Conservation (phyloP, 345 rosid genomes). For the Moricandia arvensis region DNA sequence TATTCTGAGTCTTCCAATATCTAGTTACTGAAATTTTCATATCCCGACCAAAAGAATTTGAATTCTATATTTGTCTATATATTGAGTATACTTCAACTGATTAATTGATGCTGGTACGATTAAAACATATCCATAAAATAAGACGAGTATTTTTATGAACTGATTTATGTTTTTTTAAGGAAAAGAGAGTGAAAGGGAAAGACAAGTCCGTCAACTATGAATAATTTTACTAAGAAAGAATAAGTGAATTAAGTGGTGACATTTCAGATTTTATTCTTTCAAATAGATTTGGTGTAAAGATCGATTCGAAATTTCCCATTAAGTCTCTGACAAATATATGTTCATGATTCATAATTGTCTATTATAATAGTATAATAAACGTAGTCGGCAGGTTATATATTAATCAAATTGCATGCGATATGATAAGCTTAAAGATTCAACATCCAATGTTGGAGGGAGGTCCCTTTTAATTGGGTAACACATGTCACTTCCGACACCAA, state of each 20-base stretch:
- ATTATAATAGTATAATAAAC: not conserved
- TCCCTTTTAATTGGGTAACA: conserved; percentile 19
- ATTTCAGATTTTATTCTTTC: conserved; percentile 29
- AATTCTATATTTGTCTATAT: no score
- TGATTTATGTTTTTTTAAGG: not conserved
- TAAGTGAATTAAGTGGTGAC: conserved; percentile 19
- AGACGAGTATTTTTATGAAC: not conserved
- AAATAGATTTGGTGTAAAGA: conserved; percentile 26
- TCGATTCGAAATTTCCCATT: conserved; percentile 27
- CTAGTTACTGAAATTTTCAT: not conserved
- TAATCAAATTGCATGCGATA: conserved; percentile 14
- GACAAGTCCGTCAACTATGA: not conserved
- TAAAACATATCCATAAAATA: not conserved
- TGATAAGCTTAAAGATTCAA: conserved; percentile 27
- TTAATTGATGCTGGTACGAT: no score
- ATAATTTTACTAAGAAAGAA: not conserved
- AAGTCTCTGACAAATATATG: not conserved
- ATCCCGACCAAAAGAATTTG: not conserved
- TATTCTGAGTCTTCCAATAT: not conserved
- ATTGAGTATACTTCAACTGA: not conserved
- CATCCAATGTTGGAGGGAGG: conserved; percentile 32
- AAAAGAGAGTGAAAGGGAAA: not conserved
- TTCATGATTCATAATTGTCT: conserved; percentile 7
- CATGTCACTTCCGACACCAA: conserved; percentile 39
- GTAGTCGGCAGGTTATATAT: conserved; percentile 34